phyloP scores from a whole-genome alignment of 2,329 filamentous ascomycete genomes.

The Sporothrix euskadiensis region DNA sequence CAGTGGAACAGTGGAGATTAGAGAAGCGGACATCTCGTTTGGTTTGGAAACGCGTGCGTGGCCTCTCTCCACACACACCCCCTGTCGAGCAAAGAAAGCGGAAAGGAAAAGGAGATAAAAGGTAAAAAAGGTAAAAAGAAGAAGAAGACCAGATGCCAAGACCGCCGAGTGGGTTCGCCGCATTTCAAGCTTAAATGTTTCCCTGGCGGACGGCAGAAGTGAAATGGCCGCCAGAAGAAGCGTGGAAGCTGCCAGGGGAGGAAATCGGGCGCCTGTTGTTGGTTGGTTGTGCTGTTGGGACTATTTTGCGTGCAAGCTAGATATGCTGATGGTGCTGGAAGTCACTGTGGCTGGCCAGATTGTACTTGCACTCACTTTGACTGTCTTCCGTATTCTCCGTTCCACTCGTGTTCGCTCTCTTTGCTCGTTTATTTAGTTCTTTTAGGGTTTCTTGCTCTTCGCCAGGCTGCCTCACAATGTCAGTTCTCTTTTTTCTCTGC shows the following conservation, averaged over 20 bases:
- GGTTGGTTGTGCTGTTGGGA: background rate
- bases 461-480: slow-evolving; percentile 7
- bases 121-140: background rate
- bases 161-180: slow-evolving; percentile 34
- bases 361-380: background rate
- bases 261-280: slow-evolving; percentile 10
- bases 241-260: background rate
- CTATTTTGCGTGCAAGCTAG: background rate
- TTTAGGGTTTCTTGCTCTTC: background rate
- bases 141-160: slow-evolving; percentile 27
- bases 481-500: background rate
- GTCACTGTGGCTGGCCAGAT: background rate
- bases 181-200: slow-evolving; percentile 36
- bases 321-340: background rate
- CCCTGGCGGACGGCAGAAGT: slow-evolving; percentile 19
- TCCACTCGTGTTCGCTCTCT: background rate
- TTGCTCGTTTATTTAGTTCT: background rate
- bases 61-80: slow-evolving; percentile 8
- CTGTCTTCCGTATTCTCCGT: background rate
- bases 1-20: slow-evolving; percentile 16
- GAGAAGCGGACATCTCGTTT: slow-evolving; percentile 6
- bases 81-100: background rate
- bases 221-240: background rate
- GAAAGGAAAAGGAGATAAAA: background rate
- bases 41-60: slow-evolving; percentile 14